A percentile compares a stretch with the other conserved stretches of the same genome.
phyloP scores from a whole-genome alignment of 108 stramenopile genomes.

The Discostella stelligeroides region DNA sequence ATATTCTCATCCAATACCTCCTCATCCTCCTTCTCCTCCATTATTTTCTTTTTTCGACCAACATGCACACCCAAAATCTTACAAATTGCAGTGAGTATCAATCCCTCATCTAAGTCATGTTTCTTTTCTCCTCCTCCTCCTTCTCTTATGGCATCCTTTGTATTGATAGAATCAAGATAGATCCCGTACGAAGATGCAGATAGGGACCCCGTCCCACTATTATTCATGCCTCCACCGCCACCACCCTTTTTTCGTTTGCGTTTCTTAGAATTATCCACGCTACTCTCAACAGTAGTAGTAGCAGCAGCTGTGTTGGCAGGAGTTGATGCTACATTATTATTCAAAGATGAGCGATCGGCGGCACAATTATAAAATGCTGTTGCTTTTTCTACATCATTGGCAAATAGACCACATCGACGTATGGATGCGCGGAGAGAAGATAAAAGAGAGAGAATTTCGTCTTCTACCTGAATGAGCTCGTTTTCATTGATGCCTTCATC shows the following conservation, averaged over 20 bases:
- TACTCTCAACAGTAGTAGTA: not conserved
- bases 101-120: conserved; percentile 21
- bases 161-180: conserved; percentile 13
- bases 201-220: not conserved
- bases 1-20: not conserved
- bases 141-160: conserved; percentile 4
- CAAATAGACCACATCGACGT: conserved; percentile 28
- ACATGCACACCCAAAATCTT: conserved; percentile 29
- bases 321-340: not conserved
- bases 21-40: not conserved
- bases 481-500: not conserved
- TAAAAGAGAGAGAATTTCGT: conserved; percentile 14
- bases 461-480: conserved; percentile 7
- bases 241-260: conserved; percentile 10
- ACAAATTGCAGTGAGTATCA: conserved; percentile 27
- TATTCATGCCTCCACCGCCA: not conserved
- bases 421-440: conserved; percentile 5
- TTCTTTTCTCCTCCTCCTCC: not conserved
- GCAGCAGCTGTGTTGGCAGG: not conserved
- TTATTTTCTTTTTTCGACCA: no score
- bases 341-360: not conserved
- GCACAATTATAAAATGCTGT: not conserved
- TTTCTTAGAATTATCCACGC: not conserved
- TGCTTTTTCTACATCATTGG: not conserved
- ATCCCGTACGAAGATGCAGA: conserved; percentile 31